These are phyloP conservation scores for Trichophyton rubrum DNA, from an alignment of 2,329 filamentous ascomycete species.

Conservation along the genomic window DNA sequence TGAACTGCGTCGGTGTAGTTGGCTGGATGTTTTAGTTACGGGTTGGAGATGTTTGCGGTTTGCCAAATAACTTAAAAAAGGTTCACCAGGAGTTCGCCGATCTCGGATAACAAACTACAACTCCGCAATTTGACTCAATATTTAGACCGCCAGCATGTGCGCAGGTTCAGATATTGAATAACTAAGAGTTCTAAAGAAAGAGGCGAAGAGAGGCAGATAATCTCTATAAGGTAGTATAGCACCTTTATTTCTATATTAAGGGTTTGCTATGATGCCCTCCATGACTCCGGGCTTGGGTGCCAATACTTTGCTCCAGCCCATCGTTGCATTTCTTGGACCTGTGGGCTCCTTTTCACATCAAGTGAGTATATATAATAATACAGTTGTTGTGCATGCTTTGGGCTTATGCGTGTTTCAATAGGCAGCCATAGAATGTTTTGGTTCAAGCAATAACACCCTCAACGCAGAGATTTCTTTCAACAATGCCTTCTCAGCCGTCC, in stretches of 20 bases:
- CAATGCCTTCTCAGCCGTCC: conserved; percentile 70
- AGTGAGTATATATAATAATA: conserved; percentile 30
- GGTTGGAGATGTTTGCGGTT: no score
- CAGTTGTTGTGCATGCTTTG: conserved; percentile 10
- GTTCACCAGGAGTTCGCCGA: neutral
- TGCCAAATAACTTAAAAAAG: neutral
- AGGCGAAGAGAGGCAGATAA: neutral
- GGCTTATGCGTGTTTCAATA: conserved; percentile 20
- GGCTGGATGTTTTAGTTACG: neutral
- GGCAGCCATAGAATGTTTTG: conserved; percentile 44
- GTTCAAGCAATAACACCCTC: conserved; percentile 19
- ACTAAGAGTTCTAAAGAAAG: neutral
- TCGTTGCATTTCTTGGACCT: conserved; percentile 49
- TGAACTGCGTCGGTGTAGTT: neutral
- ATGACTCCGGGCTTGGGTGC: neutral
- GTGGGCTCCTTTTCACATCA: conserved; percentile 58
- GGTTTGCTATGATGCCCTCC: neutral
- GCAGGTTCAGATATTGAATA: neutral
- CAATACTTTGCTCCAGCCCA: conserved; percentile 16
- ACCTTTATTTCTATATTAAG: neutral
- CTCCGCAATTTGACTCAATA: neutral
- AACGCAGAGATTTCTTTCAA: conserved; percentile 28
- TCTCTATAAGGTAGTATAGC: neutral
- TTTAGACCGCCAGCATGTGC: neutral
- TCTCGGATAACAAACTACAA: neutral